Percentiles rank a stretch among this genome's conserved stretches.
phyloP scores from a whole-genome alignment of 306 rosid genomes.

The Inga laurina region DNA sequence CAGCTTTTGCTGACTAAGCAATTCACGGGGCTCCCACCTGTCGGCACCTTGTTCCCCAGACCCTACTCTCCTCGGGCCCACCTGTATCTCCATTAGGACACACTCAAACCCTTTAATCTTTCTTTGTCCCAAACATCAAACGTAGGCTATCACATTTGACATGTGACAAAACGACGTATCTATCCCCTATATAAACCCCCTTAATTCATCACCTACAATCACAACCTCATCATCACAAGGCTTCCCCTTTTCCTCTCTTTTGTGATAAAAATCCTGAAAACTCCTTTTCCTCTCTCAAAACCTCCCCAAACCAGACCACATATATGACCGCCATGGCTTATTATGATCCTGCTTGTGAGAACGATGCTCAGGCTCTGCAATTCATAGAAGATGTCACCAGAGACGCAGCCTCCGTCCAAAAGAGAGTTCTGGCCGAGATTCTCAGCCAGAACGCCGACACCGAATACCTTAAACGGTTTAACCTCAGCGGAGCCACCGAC shows the following conservation, averaged over 20 bases:
- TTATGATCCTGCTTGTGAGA: constrained; percentile 41
- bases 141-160: not conserved
- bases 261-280: not conserved
- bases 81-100: constrained; percentile 11
- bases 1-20: constrained; percentile 48
- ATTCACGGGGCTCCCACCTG: constrained; percentile 42
- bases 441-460: constrained; percentile 63
- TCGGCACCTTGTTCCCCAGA: not conserved
- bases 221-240: not conserved
- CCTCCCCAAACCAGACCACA: not conserved
- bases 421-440: constrained; percentile 57
- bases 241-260: not conserved
- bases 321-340: constrained; percentile 44
- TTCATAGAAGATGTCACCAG: constrained; percentile 65
- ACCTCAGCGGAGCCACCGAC: constrained; percentile 64
- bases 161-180: too few relatives aligned
- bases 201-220: not conserved
- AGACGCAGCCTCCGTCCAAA: constrained; percentile 54
- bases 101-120: constrained; percentile 16
- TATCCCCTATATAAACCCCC: not conserved
- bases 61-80: constrained; percentile 43
- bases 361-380: constrained; percentile 55
- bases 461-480: constrained; percentile 64
- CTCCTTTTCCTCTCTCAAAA: not conserved
- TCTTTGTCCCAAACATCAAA: not conserved